Percentiles rank a stretch among this genome's conserved stretches.
Evolutionary conservation across 2,329 filamentous ascomycete species (phyloP).

Genomic region (Cercospora janseana): DNA sequence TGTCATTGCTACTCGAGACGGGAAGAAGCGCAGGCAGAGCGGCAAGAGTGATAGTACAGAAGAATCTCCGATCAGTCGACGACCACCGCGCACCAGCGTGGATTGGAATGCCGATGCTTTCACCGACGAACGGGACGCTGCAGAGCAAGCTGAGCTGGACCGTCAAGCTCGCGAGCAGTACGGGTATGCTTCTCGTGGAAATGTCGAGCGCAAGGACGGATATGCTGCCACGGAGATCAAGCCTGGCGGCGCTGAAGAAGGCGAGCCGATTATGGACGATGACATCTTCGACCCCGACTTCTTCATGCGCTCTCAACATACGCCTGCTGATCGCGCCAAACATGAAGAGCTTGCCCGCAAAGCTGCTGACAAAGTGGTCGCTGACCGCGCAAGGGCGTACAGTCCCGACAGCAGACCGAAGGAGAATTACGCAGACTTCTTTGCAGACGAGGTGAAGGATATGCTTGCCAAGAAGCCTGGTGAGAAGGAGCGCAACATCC

Average conservation of each 20-base stretch:
- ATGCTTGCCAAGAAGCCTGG: constrained; percentile 42
- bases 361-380: constrained; percentile 43
- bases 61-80: constrained; percentile 15
- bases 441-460: constrained; percentile 43
- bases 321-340: constrained; percentile 26
- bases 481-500: constrained; percentile 42
- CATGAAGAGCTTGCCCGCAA: constrained; percentile 32
- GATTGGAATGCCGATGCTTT: constrained; percentile 18
- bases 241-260: constrained; percentile 36
- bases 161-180: constrained; percentile 21
- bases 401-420: constrained; percentile 23
- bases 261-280: constrained; percentile 44
- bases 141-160: constrained; percentile 14
- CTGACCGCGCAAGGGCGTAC: constrained; percentile 46
- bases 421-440: constrained; percentile 46
- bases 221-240: constrained; percentile 29
- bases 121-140: constrained; percentile 9
- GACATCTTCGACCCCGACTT: constrained; percentile 48
- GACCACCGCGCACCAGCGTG: constrained; percentile 13
- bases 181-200: constrained; percentile 10
- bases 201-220: constrained; percentile 19
- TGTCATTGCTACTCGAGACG: constrained; percentile 30
- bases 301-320: constrained; percentile 42
- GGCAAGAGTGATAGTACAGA: constrained; percentile 21
- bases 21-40: constrained; percentile 25